Base-by-base conservation (phyloP, 2,329 filamentous ascomycete genomes). In the Amphichorda felina region DNA sequence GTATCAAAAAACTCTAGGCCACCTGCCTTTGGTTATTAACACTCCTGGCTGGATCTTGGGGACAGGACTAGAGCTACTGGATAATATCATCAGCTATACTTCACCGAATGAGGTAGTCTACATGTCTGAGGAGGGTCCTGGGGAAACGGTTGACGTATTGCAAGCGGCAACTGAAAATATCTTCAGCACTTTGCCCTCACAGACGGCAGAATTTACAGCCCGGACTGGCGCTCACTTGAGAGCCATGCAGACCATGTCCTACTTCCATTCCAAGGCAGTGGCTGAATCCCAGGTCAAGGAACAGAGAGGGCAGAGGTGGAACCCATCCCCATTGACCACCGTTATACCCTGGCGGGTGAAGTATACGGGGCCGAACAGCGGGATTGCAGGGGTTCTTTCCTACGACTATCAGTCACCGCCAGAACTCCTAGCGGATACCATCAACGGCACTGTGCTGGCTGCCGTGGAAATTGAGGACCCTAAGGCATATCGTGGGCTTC, bases 181-280 rank as follows among this genome's bases (percentile, higher is more conserved):
- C 0, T 63, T 81, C 30, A 56, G 61, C 27, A 60, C 64, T 5
- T 15, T 24, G 5, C 70, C 77, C 5, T 78, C 79, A 2, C 70
- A 78, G 44, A 54, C 66, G 8, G 64, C 64, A n/a, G 69, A 75
- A 28, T 63, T 63, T 28, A 64, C 64, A 1, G 60, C 69, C 3
- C 64, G 78, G 26, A 82, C 77, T 8, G 69, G 80, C 0, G 66
- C 72, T 0, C 76, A 88, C 41, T 55, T 84, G 3, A 64, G 81
- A 34, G 68, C 70, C 5, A 86, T 89, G 79, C 81, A 87, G 45
- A 74, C 69, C n/a, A 78, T 86, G 67, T 79, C 82, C 0, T 89
- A 88, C 46, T 85, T 89, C 47, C 84, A 89, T 49, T 43, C 27
- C 15, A 22, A 15, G 14, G 24, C 24, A 18, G 7, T 16, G 22